Base-by-base conservation (phyloP, 2,329 filamentous ascomycete genomes). In the Aspergillus phoenicis region DNA sequence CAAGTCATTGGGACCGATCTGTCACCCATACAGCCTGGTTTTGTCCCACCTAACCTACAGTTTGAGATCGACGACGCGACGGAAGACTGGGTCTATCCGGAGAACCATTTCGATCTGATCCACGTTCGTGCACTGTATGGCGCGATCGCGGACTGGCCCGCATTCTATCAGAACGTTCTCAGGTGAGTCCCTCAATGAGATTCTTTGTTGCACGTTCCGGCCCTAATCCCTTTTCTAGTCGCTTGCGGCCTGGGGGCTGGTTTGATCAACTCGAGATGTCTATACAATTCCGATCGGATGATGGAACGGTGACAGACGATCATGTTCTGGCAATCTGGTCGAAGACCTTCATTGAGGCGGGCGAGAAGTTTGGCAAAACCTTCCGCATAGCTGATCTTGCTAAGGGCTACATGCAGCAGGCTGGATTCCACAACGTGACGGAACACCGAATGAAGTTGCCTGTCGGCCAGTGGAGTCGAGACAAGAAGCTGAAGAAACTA, bases 11-110 rank as follows among this genome's bases (percentile, higher is more conserved):
- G 85, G 26, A 87, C 83, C 8, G 87, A 89, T 66, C 76, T 89
- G 11, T 88, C 85, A 0, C 85, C 87, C 2, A 86, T 88, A 30
- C 87, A 89, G 67, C 85, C 86, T 2, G 72, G 76, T 4, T 78
- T 82, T 24, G 85, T 90, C 0, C 89, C 89, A 0, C 83, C 83
- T 6, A 91, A 91, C 64, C 85, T 91, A 20, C 83, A 83, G 59
- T 91, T 91, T 65, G 86, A 85, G 66, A 83, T 91, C 38, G 88
- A 91, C 68, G 88, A 91, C 67, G 78, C 78, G 68, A 78, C 81
- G 3, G 83, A 84, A 61, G 80, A 87, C 47, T 86, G 84, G 84
- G 77, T 81, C 76, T 62, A 84, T 70, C 76, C 79, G 0, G 66
- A 76, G 52, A 60, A 62, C n/a, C 67, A 77, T 62, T 79, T 85